Evolutionary conservation across 208 protist species (phyloP).

Genomic region (Wallacemonas sp.): DNA sequence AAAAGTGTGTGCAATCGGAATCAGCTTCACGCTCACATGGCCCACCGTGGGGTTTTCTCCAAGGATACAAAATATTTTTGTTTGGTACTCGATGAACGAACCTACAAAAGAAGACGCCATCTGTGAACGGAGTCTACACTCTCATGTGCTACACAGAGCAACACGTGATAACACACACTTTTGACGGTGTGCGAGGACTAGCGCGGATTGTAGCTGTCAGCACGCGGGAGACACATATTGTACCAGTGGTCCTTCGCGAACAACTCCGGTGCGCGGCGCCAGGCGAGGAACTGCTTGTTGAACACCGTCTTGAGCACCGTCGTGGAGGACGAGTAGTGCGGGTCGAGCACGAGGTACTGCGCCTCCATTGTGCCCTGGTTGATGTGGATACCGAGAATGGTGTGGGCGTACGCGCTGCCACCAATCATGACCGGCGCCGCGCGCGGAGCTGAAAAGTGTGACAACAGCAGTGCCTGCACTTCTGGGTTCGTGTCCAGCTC

Average conservation of each 20-base stretch:
- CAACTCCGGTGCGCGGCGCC: conserved; percentile 30
- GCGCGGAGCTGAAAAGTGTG: conserved; percentile 83
- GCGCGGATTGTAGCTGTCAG: conserved; percentile 59
- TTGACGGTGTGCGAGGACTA: conserved; percentile 16
- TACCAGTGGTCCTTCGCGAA: conserved; percentile 87
- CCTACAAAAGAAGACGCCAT: no score
- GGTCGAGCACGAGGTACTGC: conserved; percentile 92
- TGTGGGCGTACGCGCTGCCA: conserved; percentile 95
- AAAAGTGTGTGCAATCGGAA: no score
- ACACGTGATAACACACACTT: no score
- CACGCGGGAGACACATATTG: conserved; percentile 93
- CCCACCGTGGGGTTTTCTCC: no score
- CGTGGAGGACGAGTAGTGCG: conserved; percentile 91
- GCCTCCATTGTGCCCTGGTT: conserved; percentile 83
- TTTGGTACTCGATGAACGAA: no score
- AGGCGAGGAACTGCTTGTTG: conserved; percentile 90
- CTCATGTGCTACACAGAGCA: no score
- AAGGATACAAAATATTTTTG: no score
- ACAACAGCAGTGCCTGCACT: conserved; percentile 63
- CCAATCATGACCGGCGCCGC: conserved; percentile 96
- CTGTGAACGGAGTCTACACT: no score
- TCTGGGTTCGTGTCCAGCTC: conserved; percentile 78
- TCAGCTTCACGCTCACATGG: no score
- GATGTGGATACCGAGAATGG: conserved; percentile 91
- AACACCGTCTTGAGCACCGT: conserved; percentile 75